phyloP scores from a whole-genome alignment of 2,329 filamentous ascomycete species.

The Biscogniauxia sp. region DNA sequence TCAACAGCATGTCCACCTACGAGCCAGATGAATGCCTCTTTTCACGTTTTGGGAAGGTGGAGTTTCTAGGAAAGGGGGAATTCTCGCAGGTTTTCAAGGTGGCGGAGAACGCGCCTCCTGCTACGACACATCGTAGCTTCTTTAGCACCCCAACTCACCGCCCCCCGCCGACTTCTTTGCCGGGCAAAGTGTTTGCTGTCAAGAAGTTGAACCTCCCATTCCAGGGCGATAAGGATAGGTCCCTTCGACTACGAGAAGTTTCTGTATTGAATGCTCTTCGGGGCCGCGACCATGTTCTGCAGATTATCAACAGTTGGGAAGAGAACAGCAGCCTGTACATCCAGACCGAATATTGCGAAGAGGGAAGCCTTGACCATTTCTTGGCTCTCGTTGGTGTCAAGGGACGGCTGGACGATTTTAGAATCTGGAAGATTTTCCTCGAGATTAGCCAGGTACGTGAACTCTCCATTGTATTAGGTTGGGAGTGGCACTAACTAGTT shows the following conservation, averaged over 20 bases:
- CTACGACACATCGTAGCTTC: slow-evolving; percentile 41
- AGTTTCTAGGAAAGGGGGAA: slow-evolving; percentile 80
- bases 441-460: slow-evolving; percentile 75
- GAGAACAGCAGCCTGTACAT: slow-evolving; percentile 85
- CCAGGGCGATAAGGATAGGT: slow-evolving; percentile 74
- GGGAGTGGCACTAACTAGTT: not conserved
- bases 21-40: slow-evolving; percentile 74
- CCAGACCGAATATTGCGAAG: slow-evolving; percentile 95
- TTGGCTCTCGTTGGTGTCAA: slow-evolving; percentile 78
- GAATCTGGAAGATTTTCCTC: slow-evolving; percentile 96
- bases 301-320: slow-evolving; percentile 86
- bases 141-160: slow-evolving; percentile 47
- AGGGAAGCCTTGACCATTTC: slow-evolving; percentile 86
- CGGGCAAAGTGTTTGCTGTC: slow-evolving; percentile 75
- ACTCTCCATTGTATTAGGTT: not conserved
- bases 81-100: slow-evolving; percentile 93
- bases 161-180: slow-evolving; percentile 52
- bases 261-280: slow-evolving; percentile 72
- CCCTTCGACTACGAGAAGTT: slow-evolving; percentile 81
- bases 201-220: slow-evolving; percentile 88
- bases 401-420: slow-evolving; percentile 90
- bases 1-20: slow-evolving; percentile 66
- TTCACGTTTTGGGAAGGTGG: slow-evolving; percentile 76
- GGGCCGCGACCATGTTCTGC: slow-evolving; percentile 80
- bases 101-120: slow-evolving; percentile 41